A percentile compares a stretch with the other conserved stretches of the same genome.
Evolutionary conservation across 768 basidiomycete genomes (phyloP).

Genomic region (Phaeotremella fagi): DNA sequence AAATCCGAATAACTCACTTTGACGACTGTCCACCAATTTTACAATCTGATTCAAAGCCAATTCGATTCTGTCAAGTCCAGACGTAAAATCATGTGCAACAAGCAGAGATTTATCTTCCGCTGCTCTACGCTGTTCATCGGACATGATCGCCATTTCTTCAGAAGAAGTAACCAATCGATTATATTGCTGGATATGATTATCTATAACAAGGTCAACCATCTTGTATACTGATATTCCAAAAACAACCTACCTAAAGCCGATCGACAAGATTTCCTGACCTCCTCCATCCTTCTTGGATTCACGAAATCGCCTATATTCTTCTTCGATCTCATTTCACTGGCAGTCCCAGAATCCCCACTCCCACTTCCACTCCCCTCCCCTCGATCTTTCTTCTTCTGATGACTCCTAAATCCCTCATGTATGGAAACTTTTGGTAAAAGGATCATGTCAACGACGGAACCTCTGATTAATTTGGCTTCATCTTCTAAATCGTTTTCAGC

Average conservation of each 20-base stretch:
- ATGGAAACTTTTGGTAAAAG: conserved; percentile 25
- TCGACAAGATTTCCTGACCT: conserved; percentile 38
- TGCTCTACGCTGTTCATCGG: conserved; percentile 22
- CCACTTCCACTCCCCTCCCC: not conserved
- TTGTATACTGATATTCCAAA: not conserved
- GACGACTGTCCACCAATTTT: conserved; percentile 7
- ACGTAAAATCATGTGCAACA: conserved; percentile 26
- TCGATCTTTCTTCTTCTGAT: conserved; percentile 17
- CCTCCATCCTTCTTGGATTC: conserved; percentile 40
- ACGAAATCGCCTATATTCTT: conserved; percentile 44
- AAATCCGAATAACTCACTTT: conserved; percentile 3
- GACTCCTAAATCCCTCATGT: conserved; percentile 17
- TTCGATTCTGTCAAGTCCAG: conserved; percentile 26
- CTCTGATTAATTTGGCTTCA: conserved; percentile 23
- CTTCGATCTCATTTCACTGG: conserved; percentile 10
- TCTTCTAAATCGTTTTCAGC: conserved; percentile 31
- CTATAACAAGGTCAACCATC: conserved; percentile 1
- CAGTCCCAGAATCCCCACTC: conserved; percentile 4
- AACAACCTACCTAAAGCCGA: conserved; percentile 29
- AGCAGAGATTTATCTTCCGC: conserved; percentile 15
- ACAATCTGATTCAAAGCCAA: conserved; percentile 24
- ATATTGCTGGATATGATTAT: conserved; percentile 30
- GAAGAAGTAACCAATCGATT: conserved; percentile 14
- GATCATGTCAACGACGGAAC: conserved; percentile 30
- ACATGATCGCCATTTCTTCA: conserved; percentile 24